These are phyloP conservation scores for Aspergillus neoniger DNA, from an alignment of 2,329 filamentous ascomycete genomes.

Conservation along the genomic window DNA sequence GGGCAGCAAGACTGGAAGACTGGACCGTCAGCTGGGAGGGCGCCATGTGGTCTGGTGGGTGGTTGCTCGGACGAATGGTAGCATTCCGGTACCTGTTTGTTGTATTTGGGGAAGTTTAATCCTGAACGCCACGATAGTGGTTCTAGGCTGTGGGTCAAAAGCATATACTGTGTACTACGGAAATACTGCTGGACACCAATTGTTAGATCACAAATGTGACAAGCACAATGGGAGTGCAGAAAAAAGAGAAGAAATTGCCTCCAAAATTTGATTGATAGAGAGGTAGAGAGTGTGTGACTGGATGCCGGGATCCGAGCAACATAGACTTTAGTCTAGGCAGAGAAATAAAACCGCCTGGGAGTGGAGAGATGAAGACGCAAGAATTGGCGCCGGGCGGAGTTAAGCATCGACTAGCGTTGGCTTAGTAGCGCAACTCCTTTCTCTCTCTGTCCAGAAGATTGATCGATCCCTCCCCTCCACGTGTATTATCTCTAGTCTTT, in stretches of 20 bases:
- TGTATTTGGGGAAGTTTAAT: not conserved
- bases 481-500: not conserved
- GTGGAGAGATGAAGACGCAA: not conserved
- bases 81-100: slow-evolving; percentile 2
- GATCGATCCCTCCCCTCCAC: slow-evolving; percentile 2
- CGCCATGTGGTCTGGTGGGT: slow-evolving; percentile 5
- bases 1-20: not conserved
- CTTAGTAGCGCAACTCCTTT: slow-evolving; percentile 7
- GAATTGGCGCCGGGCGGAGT: not conserved
- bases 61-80: slow-evolving; percentile 9
- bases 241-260: not conserved
- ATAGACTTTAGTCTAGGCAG: not conserved
- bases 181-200: not conserved
- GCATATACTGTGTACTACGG: too few species aligned
- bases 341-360: not conserved
- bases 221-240: not conserved
- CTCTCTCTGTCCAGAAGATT: not conserved
- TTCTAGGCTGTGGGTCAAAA: not conserved
- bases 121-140: not conserved
- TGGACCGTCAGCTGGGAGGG: not conserved
- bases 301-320: not conserved
- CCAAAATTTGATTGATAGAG: too few species aligned
- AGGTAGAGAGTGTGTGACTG: not conserved
- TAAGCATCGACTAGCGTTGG: slow-evolving; percentile 7
- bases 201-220: too few species aligned